phyloP scores from a whole-genome alignment of 139 green algal genomes.

The Picochlorum costavermella region DNA sequence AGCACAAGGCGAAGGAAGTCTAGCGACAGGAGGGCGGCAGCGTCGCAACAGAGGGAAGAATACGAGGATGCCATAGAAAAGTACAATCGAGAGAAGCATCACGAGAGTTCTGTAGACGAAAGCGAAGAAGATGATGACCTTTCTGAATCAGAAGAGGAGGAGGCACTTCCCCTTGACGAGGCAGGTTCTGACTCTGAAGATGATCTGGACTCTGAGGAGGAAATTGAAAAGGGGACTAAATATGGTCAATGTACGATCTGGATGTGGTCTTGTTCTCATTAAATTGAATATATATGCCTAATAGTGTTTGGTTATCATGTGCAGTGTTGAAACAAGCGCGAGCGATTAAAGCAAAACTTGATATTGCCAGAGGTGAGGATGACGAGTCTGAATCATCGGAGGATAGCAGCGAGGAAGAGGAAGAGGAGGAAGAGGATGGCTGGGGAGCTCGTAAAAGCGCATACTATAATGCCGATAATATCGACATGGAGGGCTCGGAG shows the following conservation, averaged over 20 bases:
- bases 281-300: not conserved
- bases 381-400: constrained; percentile 12
- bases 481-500: constrained; percentile 39
- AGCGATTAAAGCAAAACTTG: constrained; percentile 50
- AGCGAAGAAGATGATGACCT: not conserved
- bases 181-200: not conserved
- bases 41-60: not conserved
- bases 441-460: constrained; percentile 63
- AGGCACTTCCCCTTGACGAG: no score
- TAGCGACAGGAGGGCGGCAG: no score
- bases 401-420: constrained; percentile 24
- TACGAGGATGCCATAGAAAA: not conserved
- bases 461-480: constrained; percentile 63
- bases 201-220: constrained; percentile 26
- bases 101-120: not conserved
- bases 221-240: constrained; percentile 9
- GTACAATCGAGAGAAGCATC: not conserved
- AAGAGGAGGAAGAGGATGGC: constrained; percentile 28
- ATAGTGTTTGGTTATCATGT: not conserved
- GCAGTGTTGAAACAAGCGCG: constrained; percentile 64
- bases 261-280: not conserved
- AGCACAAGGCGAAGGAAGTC: no score
- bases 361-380: constrained; percentile 41
- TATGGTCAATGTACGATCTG: constrained; percentile 8
- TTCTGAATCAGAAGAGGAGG: not conserved